Evolutionary conservation across 768 basidiomycete genomes (phyloP), one percentile per base, ranked within the genome.

Genomic region (Boletus rufocinnamomeus): DNA sequence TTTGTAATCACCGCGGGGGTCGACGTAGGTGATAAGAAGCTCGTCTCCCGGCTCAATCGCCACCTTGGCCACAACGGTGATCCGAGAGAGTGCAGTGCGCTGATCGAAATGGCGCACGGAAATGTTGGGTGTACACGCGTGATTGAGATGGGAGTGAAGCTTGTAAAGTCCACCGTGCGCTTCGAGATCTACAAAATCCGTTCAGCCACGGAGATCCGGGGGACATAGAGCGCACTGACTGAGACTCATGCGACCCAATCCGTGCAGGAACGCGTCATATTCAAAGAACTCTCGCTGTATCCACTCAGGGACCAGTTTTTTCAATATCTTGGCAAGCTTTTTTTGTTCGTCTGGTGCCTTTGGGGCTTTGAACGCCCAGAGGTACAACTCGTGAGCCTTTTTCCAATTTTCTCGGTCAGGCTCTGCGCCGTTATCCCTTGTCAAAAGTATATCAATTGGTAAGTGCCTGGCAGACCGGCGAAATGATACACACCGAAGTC

Each of bases 91-190:
- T 2, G 87, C 81, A 2, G 78, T 84, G 50, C 83, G 84, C 62
- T 80, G 81, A 70, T 91, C 87, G 56, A 91, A 74, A 68, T 93
- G 93, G 2, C 88, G 85, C 17, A 90, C 85, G 19, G 91, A 89
- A 49, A 87, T 64, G 71, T 93, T 95, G 0, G 94, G 92, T 19
- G 76, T 71, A 72, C 94, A 97, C 8, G 82, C 82, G 71, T 97
- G 94, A 72, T 96, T 97, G 32, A 95, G 72, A 63, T 95, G 91
- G 2, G 93, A 88, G 69, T 95, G 93, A 6, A 95, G 80, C 23
- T 81, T 82, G 74, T 95, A 96, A 11, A 96, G 76, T 2, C 93
- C 93, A 3, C 92, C 93, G 54, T 94, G 91, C 2, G 88, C 84
- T 74, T 95, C 93, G 51, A 94, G 77, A 67, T 94, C 88, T 88